phyloP scores from a whole-genome alignment of 208 protist species.

The Spongospora subterranea region DNA sequence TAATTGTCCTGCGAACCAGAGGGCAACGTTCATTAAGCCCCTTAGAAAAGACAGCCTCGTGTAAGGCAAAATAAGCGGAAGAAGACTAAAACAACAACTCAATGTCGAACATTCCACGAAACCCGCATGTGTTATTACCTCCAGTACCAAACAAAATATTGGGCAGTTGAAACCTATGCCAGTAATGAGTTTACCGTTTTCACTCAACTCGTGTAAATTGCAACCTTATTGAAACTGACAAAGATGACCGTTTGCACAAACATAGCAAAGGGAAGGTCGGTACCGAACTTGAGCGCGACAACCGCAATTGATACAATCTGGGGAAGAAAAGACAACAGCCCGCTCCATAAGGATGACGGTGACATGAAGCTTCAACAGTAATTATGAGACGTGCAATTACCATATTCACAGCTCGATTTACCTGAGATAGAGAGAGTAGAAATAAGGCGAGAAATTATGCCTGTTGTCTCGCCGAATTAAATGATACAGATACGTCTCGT shows the following conservation, averaged over 20 bases:
- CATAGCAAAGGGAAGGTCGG: conserved; percentile 19
- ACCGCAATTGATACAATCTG: conserved; percentile 24
- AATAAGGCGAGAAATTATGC: conserved; percentile 51
- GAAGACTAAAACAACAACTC: conserved; percentile 14
- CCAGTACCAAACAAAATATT: conserved; percentile 53
- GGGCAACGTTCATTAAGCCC: neutral
- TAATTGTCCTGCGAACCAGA: conserved; percentile 23
- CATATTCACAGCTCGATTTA: neutral
- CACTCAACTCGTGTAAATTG: too few relatives aligned
- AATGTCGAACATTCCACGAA: too few relatives aligned
- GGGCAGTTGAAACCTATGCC: conserved; percentile 50
- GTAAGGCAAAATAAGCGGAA: neutral
- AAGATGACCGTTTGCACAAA: conserved; percentile 49
- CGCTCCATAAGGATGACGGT: neutral
- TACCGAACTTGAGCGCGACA: neutral
- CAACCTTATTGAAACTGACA: conserved; percentile 48
- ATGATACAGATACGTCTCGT: conserved; percentile 55
- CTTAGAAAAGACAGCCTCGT: neutral
- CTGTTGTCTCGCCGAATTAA: conserved; percentile 12
- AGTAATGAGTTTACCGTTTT: too few relatives aligned
- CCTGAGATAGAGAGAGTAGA: conserved; percentile 21
- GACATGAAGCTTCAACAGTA: conserved; percentile 8
- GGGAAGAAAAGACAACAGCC: conserved; percentile 4
- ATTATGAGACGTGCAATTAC: neutral
- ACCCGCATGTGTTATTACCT: conserved; percentile 1